phyloP scores from a whole-genome alignment of 1,284 basidiomycete genomes.

The Filobasidium uniguttulatum region DNA sequence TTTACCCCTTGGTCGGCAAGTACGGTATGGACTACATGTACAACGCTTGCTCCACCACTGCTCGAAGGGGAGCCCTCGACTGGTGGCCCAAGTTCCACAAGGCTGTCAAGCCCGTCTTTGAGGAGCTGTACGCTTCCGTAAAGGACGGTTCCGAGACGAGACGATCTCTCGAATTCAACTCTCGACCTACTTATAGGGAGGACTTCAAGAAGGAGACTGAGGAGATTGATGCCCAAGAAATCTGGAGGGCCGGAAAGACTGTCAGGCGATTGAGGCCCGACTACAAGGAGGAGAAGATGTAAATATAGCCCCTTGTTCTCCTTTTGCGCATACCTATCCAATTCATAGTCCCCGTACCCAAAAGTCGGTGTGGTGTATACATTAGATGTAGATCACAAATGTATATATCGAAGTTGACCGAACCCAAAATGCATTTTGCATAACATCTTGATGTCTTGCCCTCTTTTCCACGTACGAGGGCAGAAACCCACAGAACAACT shows the following conservation, averaged over 20 bases:
- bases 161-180: conserved; percentile 93
- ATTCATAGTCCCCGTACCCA: no score
- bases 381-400: no score
- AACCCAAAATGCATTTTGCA: no score
- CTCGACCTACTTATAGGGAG: conserved; percentile 79
- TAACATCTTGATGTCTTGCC: no score
- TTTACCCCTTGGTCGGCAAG: conserved; percentile 91
- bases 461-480: no score
- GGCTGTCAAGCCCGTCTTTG: conserved; percentile 85
- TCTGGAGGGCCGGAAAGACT: conserved; percentile 77
- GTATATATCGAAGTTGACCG: no score
- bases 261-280: conserved; percentile 11
- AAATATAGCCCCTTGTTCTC: background rate
- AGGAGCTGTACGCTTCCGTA: conserved; percentile 85
- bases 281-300: conserved; percentile 9
- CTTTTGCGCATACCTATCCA: no score
- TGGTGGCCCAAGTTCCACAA: conserved; percentile 98
- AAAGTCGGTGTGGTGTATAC: no score
- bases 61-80: conserved; percentile 85
- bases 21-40: conserved; percentile 99
- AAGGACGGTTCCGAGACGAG: conserved; percentile 91
- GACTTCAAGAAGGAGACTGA: conserved; percentile 87
- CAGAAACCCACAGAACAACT: no score
- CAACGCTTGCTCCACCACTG: conserved; percentile 96
- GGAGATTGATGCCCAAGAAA: conserved; percentile 79